Percentiles rank a stretch among this genome's conserved stretches.
Conservation (phyloP, 805 yeast species). For the Ascoidea tarda region DNA sequence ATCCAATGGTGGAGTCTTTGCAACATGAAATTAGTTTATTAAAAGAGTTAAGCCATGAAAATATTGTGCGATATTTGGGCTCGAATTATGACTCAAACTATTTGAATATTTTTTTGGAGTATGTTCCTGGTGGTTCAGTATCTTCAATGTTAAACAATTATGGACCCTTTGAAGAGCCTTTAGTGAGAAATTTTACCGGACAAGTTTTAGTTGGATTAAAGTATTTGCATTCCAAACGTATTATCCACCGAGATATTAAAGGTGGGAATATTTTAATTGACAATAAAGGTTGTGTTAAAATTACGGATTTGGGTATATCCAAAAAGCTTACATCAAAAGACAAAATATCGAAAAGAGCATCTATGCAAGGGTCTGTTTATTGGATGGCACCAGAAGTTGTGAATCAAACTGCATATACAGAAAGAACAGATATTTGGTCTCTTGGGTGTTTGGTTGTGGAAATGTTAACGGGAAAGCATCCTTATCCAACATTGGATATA, state of each 20-base stretch:
- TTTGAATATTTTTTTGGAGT: conserved; percentile 18
- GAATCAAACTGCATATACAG: conserved; percentile 80
- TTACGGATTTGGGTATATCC: conserved; percentile 53
- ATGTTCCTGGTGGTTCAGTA: conserved; percentile 34
- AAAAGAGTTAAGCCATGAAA: conserved; percentile 40
- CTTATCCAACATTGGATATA: conserved; percentile 87
- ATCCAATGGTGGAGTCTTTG: conserved; percentile 54
- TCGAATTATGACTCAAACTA: conserved; percentile 16
- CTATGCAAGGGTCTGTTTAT: conserved; percentile 69
- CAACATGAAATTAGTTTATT: conserved; percentile 33
- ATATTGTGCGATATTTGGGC: conserved; percentile 47
- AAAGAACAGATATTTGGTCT: conserved; percentile 94
- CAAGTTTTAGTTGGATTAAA: conserved; percentile 43
- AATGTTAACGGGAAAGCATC: conserved; percentile 93
- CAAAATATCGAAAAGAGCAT: conserved; percentile 21
- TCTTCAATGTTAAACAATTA: conserved; percentile 41
- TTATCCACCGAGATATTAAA: conserved; percentile 50
- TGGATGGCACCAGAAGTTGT: conserved; percentile 99
- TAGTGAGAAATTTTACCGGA: conserved; percentile 36
- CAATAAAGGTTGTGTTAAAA: conserved; percentile 46
- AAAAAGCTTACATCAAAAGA: conserved; percentile 20
- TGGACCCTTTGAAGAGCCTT: conserved; percentile 50
- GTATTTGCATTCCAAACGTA: conserved; percentile 41
- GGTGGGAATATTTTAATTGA: conserved; percentile 52
- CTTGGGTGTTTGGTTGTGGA: conserved; percentile 90